phyloP scores from a whole-genome alignment of 805 yeast species.

The Ogataea kodamae region DNA sequence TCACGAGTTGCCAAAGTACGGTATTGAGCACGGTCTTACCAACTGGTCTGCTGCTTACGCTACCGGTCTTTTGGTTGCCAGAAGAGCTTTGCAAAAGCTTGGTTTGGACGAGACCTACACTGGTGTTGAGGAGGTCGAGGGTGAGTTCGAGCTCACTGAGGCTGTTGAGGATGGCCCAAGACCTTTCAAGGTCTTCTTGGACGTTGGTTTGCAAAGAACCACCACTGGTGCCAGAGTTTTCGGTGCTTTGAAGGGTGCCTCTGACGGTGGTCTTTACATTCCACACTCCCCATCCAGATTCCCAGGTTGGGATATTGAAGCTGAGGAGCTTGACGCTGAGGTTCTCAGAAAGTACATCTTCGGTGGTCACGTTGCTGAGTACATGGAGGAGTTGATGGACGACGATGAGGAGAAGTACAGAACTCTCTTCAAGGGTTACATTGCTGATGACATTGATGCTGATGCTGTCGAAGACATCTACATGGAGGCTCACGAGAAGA shows the following conservation, averaged over 20 bases:
- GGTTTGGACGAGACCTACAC: slow-evolving; percentile 96
- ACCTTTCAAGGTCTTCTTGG: slow-evolving; percentile 99
- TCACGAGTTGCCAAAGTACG: slow-evolving; percentile 97
- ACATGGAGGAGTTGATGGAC: slow-evolving; percentile 99
- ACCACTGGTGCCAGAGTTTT: slow-evolving; percentile 99
- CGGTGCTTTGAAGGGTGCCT: slow-evolving; percentile 99
- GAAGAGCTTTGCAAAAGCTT: slow-evolving; percentile 97
- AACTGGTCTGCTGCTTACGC: slow-evolving; percentile 99
- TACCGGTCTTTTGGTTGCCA: slow-evolving; percentile 95
- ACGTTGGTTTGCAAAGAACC: slow-evolving; percentile 99
- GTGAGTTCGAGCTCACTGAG: slow-evolving; percentile 97
- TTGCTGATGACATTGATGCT: slow-evolving; percentile 95
- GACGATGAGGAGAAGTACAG: slow-evolving; percentile 99
- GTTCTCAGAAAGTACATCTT: slow-evolving; percentile 97
- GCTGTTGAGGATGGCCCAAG: slow-evolving; percentile 99
- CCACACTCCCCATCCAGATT: slow-evolving; percentile 99
- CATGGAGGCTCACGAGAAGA: slow-evolving; percentile 89
- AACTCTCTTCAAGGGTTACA: slow-evolving; percentile 92
- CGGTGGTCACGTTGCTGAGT: slow-evolving; percentile 99
- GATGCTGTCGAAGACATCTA: slow-evolving; percentile 95
- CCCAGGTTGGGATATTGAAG: slow-evolving; percentile 99
- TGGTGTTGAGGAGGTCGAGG: slow-evolving; percentile 99
- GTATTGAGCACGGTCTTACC: slow-evolving; percentile 97
- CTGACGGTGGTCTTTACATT: slow-evolving; percentile 98
- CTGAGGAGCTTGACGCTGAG: slow-evolving; percentile 97